Evolutionary conservation across 805 yeast species (phyloP).

Genomic region (Tetrapisispora pingtungensis): DNA sequence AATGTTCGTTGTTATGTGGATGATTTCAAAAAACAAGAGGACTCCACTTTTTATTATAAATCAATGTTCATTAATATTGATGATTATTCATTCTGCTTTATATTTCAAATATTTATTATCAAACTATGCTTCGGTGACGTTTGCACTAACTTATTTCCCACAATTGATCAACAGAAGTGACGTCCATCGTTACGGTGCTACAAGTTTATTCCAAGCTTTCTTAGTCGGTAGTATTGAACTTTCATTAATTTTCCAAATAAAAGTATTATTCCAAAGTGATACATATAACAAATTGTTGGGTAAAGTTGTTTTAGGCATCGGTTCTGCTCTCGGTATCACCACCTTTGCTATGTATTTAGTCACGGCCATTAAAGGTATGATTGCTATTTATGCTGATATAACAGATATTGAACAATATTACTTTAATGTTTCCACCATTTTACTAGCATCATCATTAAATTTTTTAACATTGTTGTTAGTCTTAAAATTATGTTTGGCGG

Average conservation of each 20-base stretch:
- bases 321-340: constrained; percentile 40
- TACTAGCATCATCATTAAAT: constrained; percentile 61
- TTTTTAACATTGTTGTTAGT: constrained; percentile 51
- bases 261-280: constrained; percentile 56
- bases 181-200: constrained; percentile 45
- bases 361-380: constrained; percentile 38
- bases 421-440: constrained; percentile 44
- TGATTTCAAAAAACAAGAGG: constrained; percentile 41
- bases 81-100: constrained; percentile 52
- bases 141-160: constrained; percentile 39
- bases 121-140: constrained; percentile 40
- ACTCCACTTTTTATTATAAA: constrained; percentile 72
- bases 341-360: constrained; percentile 52
- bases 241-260: constrained; percentile 63
- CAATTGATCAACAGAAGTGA: constrained; percentile 30
- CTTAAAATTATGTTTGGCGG: constrained; percentile 57
- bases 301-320: constrained; percentile 29
- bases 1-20: constrained; percentile 37
- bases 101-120: constrained; percentile 46
- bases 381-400: constrained; percentile 24
- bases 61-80: constrained; percentile 44
- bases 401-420: constrained; percentile 28
- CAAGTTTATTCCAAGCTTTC: constrained; percentile 50
- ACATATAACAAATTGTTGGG: constrained; percentile 36
- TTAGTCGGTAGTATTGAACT: constrained; percentile 51